phyloP scores from a whole-genome alignment of 768 basidiomycete species.

The Leccinum aurantiacum region DNA sequence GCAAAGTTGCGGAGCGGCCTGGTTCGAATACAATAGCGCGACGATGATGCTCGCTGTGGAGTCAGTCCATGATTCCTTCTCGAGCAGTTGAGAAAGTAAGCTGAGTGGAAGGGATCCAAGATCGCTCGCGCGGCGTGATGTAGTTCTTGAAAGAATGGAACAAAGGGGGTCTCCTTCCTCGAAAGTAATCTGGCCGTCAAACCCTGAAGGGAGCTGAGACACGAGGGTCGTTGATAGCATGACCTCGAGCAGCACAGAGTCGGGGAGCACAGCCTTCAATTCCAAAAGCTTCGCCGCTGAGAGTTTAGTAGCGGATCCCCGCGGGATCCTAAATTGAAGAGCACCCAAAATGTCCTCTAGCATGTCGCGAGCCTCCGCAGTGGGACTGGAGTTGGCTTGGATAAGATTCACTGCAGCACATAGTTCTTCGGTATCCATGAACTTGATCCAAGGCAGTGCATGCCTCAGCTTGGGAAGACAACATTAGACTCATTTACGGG shows the following conservation, averaged over 20 bases:
- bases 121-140: neutral
- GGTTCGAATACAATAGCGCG: constrained; percentile 44
- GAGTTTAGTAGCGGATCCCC: constrained; percentile 9
- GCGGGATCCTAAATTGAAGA: constrained; percentile 19
- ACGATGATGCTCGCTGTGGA: constrained; percentile 46
- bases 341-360: constrained; percentile 40
- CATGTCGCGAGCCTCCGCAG: constrained; percentile 18
- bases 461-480: constrained; percentile 13
- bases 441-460: constrained; percentile 51
- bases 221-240: constrained; percentile 46
- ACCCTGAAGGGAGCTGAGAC: constrained; percentile 32
- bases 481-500: neutral
- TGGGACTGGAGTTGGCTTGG: constrained; percentile 9
- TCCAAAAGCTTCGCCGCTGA: constrained; percentile 40
- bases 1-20: constrained; percentile 28
- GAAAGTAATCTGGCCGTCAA: constrained; percentile 25
- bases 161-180: constrained; percentile 8
- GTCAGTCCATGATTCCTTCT: constrained; percentile 41
- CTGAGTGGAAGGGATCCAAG: constrained; percentile 14
- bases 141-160: neutral
- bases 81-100: constrained; percentile 40
- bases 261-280: constrained; percentile 36
- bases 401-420: constrained; percentile 46
- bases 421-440: constrained; percentile 44
- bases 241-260: constrained; percentile 43